Evolutionary conservation across 129 eudicot genomes (phyloP).

Genomic region (Oenanthe sinensis): DNA sequence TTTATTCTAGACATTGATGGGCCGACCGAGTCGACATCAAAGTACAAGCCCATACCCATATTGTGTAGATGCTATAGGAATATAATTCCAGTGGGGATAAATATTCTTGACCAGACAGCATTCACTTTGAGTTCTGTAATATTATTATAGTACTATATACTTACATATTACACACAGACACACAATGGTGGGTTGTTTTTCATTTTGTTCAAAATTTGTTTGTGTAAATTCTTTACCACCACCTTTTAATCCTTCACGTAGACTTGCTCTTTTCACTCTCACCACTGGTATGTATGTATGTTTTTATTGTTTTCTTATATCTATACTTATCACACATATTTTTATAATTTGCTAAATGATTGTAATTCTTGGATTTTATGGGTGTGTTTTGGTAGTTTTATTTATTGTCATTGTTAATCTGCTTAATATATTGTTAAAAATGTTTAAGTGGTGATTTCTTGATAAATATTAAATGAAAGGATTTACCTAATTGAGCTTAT

Average conservation of each 20-base stretch:
- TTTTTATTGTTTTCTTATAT: not conserved
- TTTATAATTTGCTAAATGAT: too few relatives aligned
- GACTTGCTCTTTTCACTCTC: conserved; percentile 37
- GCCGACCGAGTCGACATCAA: not conserved
- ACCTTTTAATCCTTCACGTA: conserved; percentile 27
- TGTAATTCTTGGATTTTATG: not conserved
- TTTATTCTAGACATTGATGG: not conserved
- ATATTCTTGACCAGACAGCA: not conserved
- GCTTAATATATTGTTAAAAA: not conserved
- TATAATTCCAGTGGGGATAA: not conserved
- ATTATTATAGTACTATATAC: not conserved
- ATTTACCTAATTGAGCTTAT: not conserved
- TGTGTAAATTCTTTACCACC: conserved; percentile 3
- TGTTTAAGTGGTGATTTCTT: not conserved
- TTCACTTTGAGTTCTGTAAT: not conserved
- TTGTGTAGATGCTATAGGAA: not conserved
- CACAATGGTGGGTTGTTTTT: not conserved
- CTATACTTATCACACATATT: too few relatives aligned
- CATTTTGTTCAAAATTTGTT: not conserved
- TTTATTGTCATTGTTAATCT: not conserved
- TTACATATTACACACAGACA: not conserved
- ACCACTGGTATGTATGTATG: conserved; percentile 25
- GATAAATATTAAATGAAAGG: not conserved
- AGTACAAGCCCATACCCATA: not conserved
- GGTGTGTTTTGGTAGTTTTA: not conserved